A percentile compares a stretch with the other conserved stretches of the same genome.
phyloP scores from a whole-genome alignment of 768 basidiomycete species.

The Phylloporus sp. region DNA sequence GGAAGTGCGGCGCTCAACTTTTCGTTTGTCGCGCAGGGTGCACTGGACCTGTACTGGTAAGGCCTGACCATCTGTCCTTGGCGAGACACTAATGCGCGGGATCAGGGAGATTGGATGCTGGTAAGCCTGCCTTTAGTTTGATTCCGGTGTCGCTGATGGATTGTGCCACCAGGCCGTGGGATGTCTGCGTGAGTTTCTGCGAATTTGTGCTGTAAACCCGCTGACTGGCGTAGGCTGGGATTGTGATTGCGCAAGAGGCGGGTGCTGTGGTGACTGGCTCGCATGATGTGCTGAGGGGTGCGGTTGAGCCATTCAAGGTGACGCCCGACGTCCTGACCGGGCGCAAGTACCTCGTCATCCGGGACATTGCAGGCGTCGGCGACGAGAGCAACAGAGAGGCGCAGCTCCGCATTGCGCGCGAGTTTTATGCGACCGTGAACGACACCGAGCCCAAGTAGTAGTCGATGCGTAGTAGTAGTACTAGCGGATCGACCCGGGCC shows the following conservation, averaged over 20 bases:
- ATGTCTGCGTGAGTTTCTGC: constrained; percentile 60
- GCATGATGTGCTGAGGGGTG: constrained; percentile 38
- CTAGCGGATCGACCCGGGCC: not conserved
- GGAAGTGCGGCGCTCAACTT: constrained; percentile 85
- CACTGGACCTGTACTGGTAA: constrained; percentile 84
- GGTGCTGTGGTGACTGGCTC: constrained; percentile 79
- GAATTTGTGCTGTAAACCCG: not conserved
- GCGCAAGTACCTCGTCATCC: constrained; percentile 76
- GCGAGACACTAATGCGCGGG: not conserved
- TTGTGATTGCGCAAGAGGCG: constrained; percentile 87
- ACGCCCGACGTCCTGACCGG: constrained; percentile 70
- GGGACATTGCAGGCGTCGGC: constrained; percentile 61
- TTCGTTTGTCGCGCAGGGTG: constrained; percentile 83
- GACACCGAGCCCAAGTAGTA: constrained; percentile 57
- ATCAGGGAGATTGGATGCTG: constrained; percentile 77
- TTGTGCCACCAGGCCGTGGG: constrained; percentile 59
- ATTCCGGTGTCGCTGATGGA: not conserved
- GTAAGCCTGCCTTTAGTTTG: constrained; percentile 31
- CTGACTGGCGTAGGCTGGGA: constrained; percentile 55
- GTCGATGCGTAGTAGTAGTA: not conserved
- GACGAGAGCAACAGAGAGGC: constrained; percentile 64
- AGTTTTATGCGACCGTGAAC: constrained; percentile 81
- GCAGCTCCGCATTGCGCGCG: constrained; percentile 76
- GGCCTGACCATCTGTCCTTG: constrained; percentile 16
- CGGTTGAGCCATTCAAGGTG: constrained; percentile 51